Percentiles rank a stretch among this genome's conserved stretches.
Evolutionary conservation across 1,284 basidiomycete species (phyloP).

Genomic region (Ustilago sp.): DNA sequence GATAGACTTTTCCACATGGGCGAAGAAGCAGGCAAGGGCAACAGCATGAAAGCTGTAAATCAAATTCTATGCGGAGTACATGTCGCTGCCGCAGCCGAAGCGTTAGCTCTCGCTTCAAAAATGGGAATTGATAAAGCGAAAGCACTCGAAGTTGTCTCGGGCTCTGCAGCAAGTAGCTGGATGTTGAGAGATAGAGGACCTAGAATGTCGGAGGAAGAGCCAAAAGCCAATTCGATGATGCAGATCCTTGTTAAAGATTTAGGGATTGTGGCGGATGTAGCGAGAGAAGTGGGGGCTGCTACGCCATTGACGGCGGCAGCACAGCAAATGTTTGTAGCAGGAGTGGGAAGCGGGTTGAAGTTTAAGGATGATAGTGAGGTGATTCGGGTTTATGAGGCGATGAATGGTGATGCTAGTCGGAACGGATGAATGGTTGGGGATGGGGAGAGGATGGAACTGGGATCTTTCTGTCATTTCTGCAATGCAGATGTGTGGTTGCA

Average conservation of each 20-base stretch:
- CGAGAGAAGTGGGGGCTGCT: constrained; percentile 18
- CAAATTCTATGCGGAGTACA: constrained; percentile 69
- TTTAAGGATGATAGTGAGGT: constrained; percentile 30
- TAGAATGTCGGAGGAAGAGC: constrained; percentile 31
- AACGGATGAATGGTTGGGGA: background rate
- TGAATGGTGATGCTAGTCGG: constrained; percentile 15
- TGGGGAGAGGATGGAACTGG: too few species aligned
- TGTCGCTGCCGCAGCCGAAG: constrained; percentile 69
- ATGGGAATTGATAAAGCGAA: constrained; percentile 68
- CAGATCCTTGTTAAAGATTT: constrained; percentile 38
- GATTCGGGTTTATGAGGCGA: constrained; percentile 32
- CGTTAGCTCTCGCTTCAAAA: constrained; percentile 67
- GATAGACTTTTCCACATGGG: constrained; percentile 67
- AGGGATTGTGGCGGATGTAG: constrained; percentile 28
- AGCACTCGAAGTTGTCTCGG: constrained; percentile 67
- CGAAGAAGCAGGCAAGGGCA: constrained; percentile 59
- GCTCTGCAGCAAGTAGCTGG: constrained; percentile 66
- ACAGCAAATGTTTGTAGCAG: constrained; percentile 32
- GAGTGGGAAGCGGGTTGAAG: constrained; percentile 19
- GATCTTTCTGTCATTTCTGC: too few species aligned
- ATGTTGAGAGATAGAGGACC: constrained; percentile 67
- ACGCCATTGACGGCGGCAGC: constrained; percentile 24
- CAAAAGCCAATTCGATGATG: constrained; percentile 19
- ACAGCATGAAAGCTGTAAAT: constrained; percentile 62
- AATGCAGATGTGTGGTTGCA: background rate